Evolutionary conservation across 225 moss, liverwort and hornwort species (phyloP).

Genomic region (Physcomitrellopsis africana): DNA sequence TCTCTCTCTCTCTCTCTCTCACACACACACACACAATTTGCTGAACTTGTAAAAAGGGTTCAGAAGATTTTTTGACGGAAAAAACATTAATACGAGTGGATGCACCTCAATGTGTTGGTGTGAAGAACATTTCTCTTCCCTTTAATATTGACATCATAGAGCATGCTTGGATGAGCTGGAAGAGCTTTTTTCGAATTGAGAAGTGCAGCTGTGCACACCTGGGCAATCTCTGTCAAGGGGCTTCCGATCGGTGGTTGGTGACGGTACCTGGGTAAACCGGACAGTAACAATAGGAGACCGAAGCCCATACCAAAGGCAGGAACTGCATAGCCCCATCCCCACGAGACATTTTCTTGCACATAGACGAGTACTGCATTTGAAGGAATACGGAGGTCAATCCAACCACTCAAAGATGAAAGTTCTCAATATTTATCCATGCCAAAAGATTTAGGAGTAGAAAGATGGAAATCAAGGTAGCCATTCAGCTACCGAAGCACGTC

Average conservation of each 20-base stretch:
- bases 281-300: constrained; percentile 21
- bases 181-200: constrained; percentile 19
- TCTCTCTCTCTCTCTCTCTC: too few relatives aligned
- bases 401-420: too few relatives aligned
- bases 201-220: constrained; percentile 34
- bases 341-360: constrained; percentile 39
- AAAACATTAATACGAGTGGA: background rate
- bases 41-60: background rate
- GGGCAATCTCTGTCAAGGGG: constrained; percentile 41
- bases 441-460: background rate
- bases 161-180: constrained; percentile 35
- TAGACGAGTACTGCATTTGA: constrained; percentile 35
- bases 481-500: background rate
- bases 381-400: background rate
- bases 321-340: constrained; percentile 47
- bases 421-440: background rate
- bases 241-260: constrained; percentile 34
- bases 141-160: constrained; percentile 29
- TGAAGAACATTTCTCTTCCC: constrained; percentile 40
- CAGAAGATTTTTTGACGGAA: background rate
- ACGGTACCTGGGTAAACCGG: constrained; percentile 32
- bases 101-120: constrained; percentile 38
- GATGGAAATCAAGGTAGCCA: background rate
- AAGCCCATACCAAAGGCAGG: constrained; percentile 37
- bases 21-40: too few relatives aligned